These are phyloP conservation scores for Laguncularia racemosa DNA, from an alignment of 345 rosid species.

Conservation along the genomic window DNA sequence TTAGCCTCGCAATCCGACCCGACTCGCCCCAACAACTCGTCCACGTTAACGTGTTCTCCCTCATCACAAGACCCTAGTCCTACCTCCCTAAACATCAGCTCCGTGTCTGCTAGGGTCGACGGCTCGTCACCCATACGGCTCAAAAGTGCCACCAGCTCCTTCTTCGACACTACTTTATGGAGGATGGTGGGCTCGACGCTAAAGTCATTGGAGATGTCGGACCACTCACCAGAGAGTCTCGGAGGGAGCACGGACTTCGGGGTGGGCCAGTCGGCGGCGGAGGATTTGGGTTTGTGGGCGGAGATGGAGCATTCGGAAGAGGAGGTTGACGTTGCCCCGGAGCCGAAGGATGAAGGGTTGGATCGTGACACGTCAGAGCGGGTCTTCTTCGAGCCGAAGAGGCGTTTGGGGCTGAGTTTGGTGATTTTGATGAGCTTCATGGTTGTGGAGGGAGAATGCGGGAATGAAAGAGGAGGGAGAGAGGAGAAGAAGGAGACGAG, in stretches of 20 bases:
- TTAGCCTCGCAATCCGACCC: conserved; percentile 34
- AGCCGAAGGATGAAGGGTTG: conserved; percentile 56
- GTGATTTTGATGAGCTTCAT: conserved; percentile 15
- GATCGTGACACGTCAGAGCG: conserved; percentile 38
- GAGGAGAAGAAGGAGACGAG: neutral
- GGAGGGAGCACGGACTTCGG: conserved; percentile 41
- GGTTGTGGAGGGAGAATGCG: neutral
- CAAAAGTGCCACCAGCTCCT: conserved; percentile 57
- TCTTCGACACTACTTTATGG: conserved; percentile 40
- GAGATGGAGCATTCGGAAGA: conserved; percentile 32
- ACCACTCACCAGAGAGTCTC: conserved; percentile 41
- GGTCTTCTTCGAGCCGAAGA: conserved; percentile 45
- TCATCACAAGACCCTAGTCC: conserved; percentile 23
- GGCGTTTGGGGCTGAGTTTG: conserved; percentile 56
- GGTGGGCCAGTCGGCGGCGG: conserved; percentile 43
- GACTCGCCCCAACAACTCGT: conserved; percentile 37
- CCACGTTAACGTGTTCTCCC: conserved; percentile 41
- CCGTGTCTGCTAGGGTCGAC: conserved; percentile 50
- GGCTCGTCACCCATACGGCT: conserved; percentile 45
- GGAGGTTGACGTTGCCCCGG: conserved; percentile 18
- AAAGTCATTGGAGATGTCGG: conserved; percentile 15
- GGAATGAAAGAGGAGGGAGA: conserved; percentile 16
- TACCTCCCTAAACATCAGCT: conserved; percentile 53
- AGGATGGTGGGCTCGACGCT: conserved; percentile 36
- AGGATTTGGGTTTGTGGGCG: conserved; percentile 14